Evolutionary conservation across 2,329 filamentous ascomycete genomes (phyloP), one percentile per base, ranked within the genome.

Genomic region (Talaromyces piceae): DNA sequence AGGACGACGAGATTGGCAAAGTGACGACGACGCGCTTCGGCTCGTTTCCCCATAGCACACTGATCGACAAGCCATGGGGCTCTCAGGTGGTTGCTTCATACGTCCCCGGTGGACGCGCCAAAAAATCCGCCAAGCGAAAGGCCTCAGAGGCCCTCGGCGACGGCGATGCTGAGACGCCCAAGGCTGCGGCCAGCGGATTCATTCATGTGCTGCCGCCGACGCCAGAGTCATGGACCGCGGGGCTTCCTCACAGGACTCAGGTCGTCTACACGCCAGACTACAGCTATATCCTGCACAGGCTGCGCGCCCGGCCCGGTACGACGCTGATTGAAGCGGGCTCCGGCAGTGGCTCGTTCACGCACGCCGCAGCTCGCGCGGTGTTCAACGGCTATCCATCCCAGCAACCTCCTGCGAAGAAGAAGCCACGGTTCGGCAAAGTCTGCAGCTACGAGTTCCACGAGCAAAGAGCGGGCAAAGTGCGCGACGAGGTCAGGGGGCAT

Each of bases 11-110:
- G 26, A 86, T 90, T 64, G 87, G 87, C 30, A 84, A 83, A 44
- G 86, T 89, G 2, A 82, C 91, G 49, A 97, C 95, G 71, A 98
- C 91, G 1, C 84, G 91, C 41, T 98, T 95, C 63, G 93, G 93
- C 45, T 95, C 91, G 0, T 91, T 90, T 54, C 87, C 88, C 0
- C 88, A 91, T 65, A 86, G 80, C 9, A 91, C 87, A 0, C 71
- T 91, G 43, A 78, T 95, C 50, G 77, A 82, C 4, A 76, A 90
- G 49, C 86, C 88, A 39, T 97, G 91, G 91, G 93, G 93, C 25
- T 89, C 87, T 5, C 93, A 97, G 66, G 84, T 97, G 20, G 80
- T 88, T 44, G 93, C 93, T 6, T 95, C 90, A 1, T 82, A 85
- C 27, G 90, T 96, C 51, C 88, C 96, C 0, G 90, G 91, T 11